Percentiles rank a stretch among this genome's conserved stretches.
Evolutionary conservation across 108 stramenopile species (phyloP).

Genomic region (Thalassiosira profunda): DNA sequence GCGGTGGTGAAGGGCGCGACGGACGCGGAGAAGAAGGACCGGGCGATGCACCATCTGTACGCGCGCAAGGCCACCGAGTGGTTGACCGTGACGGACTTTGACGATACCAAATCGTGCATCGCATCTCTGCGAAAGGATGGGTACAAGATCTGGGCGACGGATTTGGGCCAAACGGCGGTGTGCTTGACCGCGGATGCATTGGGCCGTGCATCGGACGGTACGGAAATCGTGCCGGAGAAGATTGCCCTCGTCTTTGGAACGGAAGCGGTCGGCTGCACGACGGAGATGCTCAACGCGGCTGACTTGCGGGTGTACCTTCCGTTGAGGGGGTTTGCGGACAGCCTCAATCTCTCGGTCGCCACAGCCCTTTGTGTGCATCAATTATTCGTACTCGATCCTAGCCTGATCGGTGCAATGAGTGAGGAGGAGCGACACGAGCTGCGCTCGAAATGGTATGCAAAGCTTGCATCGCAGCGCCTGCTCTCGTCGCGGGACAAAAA

Average conservation of each 20-base stretch:
- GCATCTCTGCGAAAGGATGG: conserved; percentile 53
- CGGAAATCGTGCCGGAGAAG: conserved; percentile 72
- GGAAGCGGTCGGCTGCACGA: conserved; percentile 87
- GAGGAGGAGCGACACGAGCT: conserved; percentile 62
- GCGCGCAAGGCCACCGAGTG: conserved; percentile 90
- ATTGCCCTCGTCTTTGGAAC: conserved; percentile 93
- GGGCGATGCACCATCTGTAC: conserved; percentile 81
- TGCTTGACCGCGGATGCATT: conserved; percentile 52
- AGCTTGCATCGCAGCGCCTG: conserved; percentile 78
- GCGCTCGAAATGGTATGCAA: conserved; percentile 76
- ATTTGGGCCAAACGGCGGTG: conserved; percentile 81
- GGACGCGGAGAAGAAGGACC: conserved; percentile 63
- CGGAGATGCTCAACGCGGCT: conserved; percentile 75
- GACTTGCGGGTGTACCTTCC: conserved; percentile 92
- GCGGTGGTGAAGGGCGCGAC: conserved; percentile 35
- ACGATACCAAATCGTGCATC: conserved; percentile 71
- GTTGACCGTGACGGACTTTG: conserved; percentile 80
- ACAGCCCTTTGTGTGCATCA: conserved; percentile 90
- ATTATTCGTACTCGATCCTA: conserved; percentile 80
- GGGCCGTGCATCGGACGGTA: conserved; percentile 14
- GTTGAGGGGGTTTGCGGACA: conserved; percentile 90
- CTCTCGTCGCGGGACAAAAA: conserved; percentile 64
- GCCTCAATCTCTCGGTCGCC: conserved; percentile 90
- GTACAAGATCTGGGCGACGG: conserved; percentile 85
- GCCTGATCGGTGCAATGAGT: conserved; percentile 65